Conservation (phyloP, 2,329 filamentous ascomycete species). For the Stromatinia cepivora region DNA sequence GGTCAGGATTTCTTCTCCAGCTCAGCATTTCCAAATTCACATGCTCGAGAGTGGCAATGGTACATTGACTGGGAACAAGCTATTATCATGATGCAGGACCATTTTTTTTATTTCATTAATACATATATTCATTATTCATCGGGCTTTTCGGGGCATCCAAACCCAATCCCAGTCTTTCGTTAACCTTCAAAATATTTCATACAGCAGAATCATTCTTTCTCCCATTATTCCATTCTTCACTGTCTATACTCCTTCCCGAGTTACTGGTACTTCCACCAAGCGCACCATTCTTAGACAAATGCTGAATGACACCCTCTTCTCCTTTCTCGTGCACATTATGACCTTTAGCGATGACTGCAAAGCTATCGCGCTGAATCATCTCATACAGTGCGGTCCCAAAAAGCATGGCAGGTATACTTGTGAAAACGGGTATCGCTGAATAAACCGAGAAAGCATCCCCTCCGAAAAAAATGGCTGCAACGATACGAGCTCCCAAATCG, state of each 20-base stretch:
- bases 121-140: constrained; percentile 11
- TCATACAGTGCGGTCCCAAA: constrained; percentile 58
- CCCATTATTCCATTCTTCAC: constrained; percentile 7
- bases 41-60: background rate
- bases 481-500: constrained; percentile 59
- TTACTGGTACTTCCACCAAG: constrained; percentile 29
- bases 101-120: background rate
- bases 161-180: background rate
- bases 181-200: background rate
- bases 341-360: constrained; percentile 51
- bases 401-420: constrained; percentile 58
- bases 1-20: background rate
- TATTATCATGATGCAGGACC: background rate
- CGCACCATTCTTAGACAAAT: constrained; percentile 44
- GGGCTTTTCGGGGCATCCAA: background rate
- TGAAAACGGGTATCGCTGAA: constrained; percentile 54
- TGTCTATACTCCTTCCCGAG: constrained; percentile 7
- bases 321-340: constrained; percentile 52
- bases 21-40: background rate
- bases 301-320: constrained; percentile 50
- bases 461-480: constrained; percentile 59
- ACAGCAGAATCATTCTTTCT: constrained; percentile 18
- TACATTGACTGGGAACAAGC: background rate
- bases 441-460: constrained; percentile 52
- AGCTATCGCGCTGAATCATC: constrained; percentile 53